A percentile compares a stretch with the other conserved stretches of the same genome.
Evolutionary conservation across 2,329 filamentous ascomycete genomes (phyloP).

Genomic region (Alternaria rosae): DNA sequence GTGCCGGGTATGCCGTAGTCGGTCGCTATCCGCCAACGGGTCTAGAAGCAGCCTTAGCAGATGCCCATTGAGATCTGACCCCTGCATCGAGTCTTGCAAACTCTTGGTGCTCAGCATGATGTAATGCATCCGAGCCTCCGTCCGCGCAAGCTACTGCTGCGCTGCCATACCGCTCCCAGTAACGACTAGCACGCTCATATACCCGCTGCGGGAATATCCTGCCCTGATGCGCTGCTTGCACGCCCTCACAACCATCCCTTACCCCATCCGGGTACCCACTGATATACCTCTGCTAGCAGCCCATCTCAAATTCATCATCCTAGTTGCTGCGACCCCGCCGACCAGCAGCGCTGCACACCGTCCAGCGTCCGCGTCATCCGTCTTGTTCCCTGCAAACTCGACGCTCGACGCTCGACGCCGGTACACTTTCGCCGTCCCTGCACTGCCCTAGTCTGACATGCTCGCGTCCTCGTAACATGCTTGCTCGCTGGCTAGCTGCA

Average conservation of each 20-base stretch:
- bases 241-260: background rate
- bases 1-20: slow-evolving; percentile 39
- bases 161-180: background rate
- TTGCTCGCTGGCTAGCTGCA: slow-evolving; percentile 25
- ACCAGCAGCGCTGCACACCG: slow-evolving; percentile 7
- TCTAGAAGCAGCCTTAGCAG: slow-evolving; percentile 20
- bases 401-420: slow-evolving; percentile 14
- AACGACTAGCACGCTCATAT: slow-evolving; percentile 1
- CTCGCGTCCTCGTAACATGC: slow-evolving; percentile 23
- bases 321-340: slow-evolving; percentile 28
- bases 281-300: background rate
- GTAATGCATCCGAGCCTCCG: slow-evolving; percentile 36
- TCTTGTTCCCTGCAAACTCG: slow-evolving; percentile 23
- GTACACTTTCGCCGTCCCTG: slow-evolving; percentile 21
- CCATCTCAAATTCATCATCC: background rate
- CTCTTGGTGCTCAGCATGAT: slow-evolving; percentile 30
- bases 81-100: slow-evolving; percentile 23
- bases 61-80: slow-evolving; percentile 26
- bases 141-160: slow-evolving; percentile 6
- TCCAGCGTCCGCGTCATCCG: slow-evolving; percentile 40
- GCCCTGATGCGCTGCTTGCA: slow-evolving; percentile 12
- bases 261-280: background rate
- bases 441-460: slow-evolving; percentile 26
- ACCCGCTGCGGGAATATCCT: slow-evolving; percentile 13
- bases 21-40: slow-evolving; percentile 31